These are phyloP conservation scores for Pseudogymnoascus sp. DNA, from an alignment of 2,329 filamentous ascomycete species.

Conservation along the genomic window DNA sequence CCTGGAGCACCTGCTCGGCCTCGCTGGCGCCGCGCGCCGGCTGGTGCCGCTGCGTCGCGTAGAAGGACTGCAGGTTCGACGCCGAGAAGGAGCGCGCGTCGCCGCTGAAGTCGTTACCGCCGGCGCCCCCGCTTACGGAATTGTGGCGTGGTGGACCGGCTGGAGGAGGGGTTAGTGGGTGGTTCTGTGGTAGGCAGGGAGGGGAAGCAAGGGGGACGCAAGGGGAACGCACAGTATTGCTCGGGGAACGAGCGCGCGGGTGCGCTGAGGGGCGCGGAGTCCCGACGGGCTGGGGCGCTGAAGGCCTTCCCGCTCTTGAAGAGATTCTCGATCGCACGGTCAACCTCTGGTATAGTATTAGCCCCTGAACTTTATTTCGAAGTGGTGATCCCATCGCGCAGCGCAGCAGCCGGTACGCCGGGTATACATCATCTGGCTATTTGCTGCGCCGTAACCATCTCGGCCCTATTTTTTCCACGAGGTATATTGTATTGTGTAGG, in stretches of 20 bases:
- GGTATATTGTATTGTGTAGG: not conserved
- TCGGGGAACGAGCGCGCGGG: slow-evolving; percentile 47
- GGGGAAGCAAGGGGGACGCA: slow-evolving; percentile 13
- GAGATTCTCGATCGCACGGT: slow-evolving; percentile 89
- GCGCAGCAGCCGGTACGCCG: not conserved
- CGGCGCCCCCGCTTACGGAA: slow-evolving; percentile 52
- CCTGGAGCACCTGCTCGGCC: slow-evolving; percentile 97
- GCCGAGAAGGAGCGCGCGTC: slow-evolving; percentile 57
- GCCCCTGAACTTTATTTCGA: slow-evolving; percentile 13
- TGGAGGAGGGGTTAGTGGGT: slow-evolving; percentile 43
- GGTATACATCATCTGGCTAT: not conserved
- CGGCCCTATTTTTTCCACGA: not conserved
- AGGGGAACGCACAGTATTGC: slow-evolving; percentile 44
- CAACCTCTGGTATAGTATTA: slow-evolving; percentile 62
- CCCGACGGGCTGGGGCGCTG: slow-evolving; percentile 63
- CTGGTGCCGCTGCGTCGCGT: slow-evolving; percentile 87
- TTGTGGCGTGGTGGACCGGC: slow-evolving; percentile 63
- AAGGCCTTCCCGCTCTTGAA: slow-evolving; percentile 96
- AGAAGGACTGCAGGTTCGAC: slow-evolving; percentile 85
- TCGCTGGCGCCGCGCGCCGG: slow-evolving; percentile 74
- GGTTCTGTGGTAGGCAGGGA: slow-evolving; percentile 47
- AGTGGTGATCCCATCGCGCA: not conserved
- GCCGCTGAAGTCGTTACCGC: slow-evolving; percentile 57
- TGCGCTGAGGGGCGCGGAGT: slow-evolving; percentile 61
- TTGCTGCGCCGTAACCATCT: not conserved